A percentile compares a stretch with the other conserved stretches of the same genome.
Evolutionary conservation across 345 rosid species (phyloP).

Genomic region (Eucalyptus regnans): DNA sequence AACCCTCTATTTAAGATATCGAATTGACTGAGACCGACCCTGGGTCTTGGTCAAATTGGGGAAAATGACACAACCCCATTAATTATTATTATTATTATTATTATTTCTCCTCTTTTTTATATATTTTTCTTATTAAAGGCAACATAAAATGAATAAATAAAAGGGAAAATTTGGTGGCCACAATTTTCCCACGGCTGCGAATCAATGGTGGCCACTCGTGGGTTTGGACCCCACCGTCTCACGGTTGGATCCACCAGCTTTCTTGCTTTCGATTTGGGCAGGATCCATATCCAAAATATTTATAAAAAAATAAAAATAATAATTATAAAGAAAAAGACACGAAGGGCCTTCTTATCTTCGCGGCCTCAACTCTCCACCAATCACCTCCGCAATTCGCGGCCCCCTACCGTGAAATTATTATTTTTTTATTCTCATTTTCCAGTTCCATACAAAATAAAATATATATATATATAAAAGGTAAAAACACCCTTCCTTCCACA

Average conservation of each 20-base stretch:
- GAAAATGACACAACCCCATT: background rate
- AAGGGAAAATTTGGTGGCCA: background rate
- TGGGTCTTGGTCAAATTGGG: background rate
- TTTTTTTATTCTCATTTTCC: background rate
- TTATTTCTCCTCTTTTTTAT: background rate
- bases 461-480: background rate
- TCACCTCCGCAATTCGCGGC: background rate
- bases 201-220: background rate
- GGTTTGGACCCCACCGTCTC: background rate
- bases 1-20: background rate
- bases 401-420: background rate
- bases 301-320: background rate
- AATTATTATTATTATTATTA: too few relatives aligned
- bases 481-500: background rate
- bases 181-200: background rate
- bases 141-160: background rate
- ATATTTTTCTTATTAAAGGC: background rate
- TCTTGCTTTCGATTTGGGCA: background rate
- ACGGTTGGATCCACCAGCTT: background rate
- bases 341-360: background rate
- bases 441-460: background rate
- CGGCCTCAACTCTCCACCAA: background rate
- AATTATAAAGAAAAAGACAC: background rate
- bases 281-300: background rate
- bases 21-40: background rate